Base-by-base conservation (phyloP, 169 alveolate species). In the Cryptosporidium tyzzeri region DNA sequence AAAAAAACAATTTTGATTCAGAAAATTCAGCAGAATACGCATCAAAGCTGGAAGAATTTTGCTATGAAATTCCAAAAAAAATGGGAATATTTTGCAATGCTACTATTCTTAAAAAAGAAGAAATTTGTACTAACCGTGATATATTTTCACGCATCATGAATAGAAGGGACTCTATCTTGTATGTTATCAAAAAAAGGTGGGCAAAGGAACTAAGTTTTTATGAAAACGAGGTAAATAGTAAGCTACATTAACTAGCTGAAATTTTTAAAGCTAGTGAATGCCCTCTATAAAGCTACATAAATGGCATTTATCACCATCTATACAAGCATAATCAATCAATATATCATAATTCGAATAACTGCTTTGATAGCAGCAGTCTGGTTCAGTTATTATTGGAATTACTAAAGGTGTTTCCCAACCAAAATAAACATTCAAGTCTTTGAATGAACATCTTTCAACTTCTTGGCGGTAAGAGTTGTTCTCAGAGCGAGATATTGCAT, bases 201-300 rank as follows among this genome's bases (percentile, higher is more conserved):
- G 35, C n/a, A 39, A 62, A 62, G 23, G 89, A 80, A 62, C 37
- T 80, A 29, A 80, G 45, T 62, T 65, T 80, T 80, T 80, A 80
- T 41, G 29, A 29, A 44, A 41, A 73, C 55, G 73, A 67, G 1
- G 29, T 67, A n/a, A 21, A 33, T 31, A 39, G 33, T 67, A 21
- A 29, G n/a, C 29, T 16, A 12, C 12, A 55, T n/a, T 21, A 2
- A n/a, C 67, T 26, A 8, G 35, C 8, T 10, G 8, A 2, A 37
- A 9, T 55, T n/a, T 41, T 7, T 41, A 1, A 41, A 41, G 39
- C 7, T 55, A 55, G 37, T 26, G 0, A n/a, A 55, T 4, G 35
- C 14, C 18, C 4, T 65, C 50, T 5, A 29, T 65, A 33, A 65
- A 65, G 26, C 26, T 65, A 31, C 18, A 29, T 65, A 33, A 33